A percentile compares a stretch with the other conserved stretches of the same genome.
Conservation (phyloP, 1,284 basidiomycete genomes). For the Peniophora sp. region DNA sequence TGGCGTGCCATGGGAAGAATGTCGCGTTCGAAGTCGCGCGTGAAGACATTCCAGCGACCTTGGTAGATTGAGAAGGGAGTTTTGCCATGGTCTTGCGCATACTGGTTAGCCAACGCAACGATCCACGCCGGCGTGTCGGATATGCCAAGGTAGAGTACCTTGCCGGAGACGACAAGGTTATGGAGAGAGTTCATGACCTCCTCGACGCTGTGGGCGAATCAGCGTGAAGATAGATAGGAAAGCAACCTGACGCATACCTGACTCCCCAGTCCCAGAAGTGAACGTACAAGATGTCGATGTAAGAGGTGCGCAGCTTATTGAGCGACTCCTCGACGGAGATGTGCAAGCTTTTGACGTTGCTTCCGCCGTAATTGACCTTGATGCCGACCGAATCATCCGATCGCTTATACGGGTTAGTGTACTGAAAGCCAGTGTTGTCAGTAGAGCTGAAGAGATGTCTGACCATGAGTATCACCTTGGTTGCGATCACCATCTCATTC, state of each 20-base stretch:
- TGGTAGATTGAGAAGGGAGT: conserved; percentile 53
- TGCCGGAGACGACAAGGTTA: conserved; percentile 24
- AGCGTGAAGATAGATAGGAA: too few relatives aligned
- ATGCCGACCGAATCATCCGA: conserved; percentile 13
- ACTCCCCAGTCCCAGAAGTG: conserved; percentile 41
- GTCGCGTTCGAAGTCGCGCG: conserved; percentile 50
- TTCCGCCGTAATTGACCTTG: conserved; percentile 26
- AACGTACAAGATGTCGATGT: conserved; percentile 26
- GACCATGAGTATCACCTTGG: conserved; percentile 24
- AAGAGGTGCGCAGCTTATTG: conserved; percentile 36
- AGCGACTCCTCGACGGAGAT: conserved; percentile 27
- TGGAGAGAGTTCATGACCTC: conserved; percentile 44
- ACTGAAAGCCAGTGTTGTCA: too few relatives aligned
- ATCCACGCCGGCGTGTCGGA: conserved; percentile 49
- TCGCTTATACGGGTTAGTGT: conserved; percentile 16
- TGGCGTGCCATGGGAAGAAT: conserved; percentile 47
- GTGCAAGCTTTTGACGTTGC: conserved; percentile 25
- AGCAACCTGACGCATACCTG: conserved; percentile 5
- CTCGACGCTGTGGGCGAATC: conserved; percentile 26
- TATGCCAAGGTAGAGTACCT: conserved; percentile 29
- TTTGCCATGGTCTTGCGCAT: conserved; percentile 39
- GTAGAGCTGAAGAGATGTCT: background rate
- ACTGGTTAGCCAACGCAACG: conserved; percentile 43
- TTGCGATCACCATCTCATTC: conserved; percentile 36
- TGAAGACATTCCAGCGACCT: conserved; percentile 42